phyloP scores from a whole-genome alignment of 805 yeast genomes.

The Debaryomyces prosopidis region DNA sequence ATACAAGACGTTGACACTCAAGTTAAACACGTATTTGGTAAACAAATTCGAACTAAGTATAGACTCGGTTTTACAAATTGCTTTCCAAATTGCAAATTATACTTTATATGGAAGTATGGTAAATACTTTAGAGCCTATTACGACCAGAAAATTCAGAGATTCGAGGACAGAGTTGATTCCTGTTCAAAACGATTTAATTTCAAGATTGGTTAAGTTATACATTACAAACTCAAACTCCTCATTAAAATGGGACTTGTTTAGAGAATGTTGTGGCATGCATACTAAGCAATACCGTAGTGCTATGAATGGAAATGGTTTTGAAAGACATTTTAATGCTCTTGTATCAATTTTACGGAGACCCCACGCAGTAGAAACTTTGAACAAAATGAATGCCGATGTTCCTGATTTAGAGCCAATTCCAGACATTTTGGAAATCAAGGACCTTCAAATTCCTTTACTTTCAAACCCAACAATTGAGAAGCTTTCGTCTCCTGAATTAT shows the following conservation, averaged over 20 bases:
- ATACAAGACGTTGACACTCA: conserved; percentile 43
- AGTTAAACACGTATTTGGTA: conserved; percentile 35
- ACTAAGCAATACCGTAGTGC: conserved; percentile 49
- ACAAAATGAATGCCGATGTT: conserved; percentile 33
- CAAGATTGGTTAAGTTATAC: conserved; percentile 58
- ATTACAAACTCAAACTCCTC: conserved; percentile 52
- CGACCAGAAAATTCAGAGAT: conserved; percentile 67
- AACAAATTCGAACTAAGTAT: conserved; percentile 43
- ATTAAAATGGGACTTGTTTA: conserved; percentile 52
- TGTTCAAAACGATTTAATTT: conserved; percentile 55
- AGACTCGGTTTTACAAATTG: conserved; percentile 53
- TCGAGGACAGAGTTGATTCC: conserved; percentile 71
- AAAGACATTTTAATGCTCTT: conserved; percentile 68
- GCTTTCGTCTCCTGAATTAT: conserved; percentile 36
- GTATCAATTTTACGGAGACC: conserved; percentile 55
- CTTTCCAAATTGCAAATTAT: conserved; percentile 54
- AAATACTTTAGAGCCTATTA: conserved; percentile 56
- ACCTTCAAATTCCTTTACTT: conserved; percentile 28
- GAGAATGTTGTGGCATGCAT: conserved; percentile 54
- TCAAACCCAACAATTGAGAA: conserved; percentile 34
- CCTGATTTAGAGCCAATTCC: conserved; percentile 39
- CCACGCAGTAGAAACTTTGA: conserved; percentile 34
- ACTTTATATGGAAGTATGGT: conserved; percentile 54
- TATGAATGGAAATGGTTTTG: conserved; percentile 66
- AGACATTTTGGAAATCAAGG: conserved; percentile 12